Evolutionary conservation across 768 basidiomycete species (phyloP), one percentile per base, ranked within the genome.

Genomic region (Mycena alexandri): DNA sequence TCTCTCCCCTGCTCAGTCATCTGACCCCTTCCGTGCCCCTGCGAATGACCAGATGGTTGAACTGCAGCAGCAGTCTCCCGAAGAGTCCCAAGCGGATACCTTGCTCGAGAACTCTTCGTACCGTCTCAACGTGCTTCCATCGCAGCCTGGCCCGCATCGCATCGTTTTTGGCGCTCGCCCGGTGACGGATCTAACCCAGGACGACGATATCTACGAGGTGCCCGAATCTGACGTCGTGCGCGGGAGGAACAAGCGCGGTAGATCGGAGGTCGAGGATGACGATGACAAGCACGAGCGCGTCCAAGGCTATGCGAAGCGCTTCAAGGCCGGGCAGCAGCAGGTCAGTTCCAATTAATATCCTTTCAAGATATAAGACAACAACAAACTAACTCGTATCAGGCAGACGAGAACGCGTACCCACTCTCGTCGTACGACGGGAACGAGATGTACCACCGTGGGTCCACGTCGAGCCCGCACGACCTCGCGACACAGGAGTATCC

Each of bases 251-350:
- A 68, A 63, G n/a, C 67, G 67, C 42, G 48, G 42, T 25, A 41
- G 67, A 10, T 57, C 56, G 13, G 67, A 68, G 43, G 43, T 68
- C 0, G 67, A 68, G 34, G 61, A 63, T n/a, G 67, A 68, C 33
- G 61, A 57, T 5, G 48, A 63, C 25, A 50, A 57, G 34, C 55
- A 48, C 25, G 22, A 24, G n/a, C 57, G 52, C 24, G 44, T 58
- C n/a, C 43, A 44, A 24, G 43, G 51, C 29, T 61, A 61, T 24
- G 47, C 61, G 1, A 68, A 68, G 44, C 54, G 67, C 6, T 63
- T 63, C 61, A 68, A 68, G 61, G 41, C 25, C 10, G 29, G 29
- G 29, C 54, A 48, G 16, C 53, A 56, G 17, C 54, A 66, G 34
- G 33, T 24, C 13, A 24, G 51, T 43, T 46, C 17, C 14, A n/a